Conservation (phyloP, 1,284 basidiomycete species). For the Athelia sp. region DNA sequence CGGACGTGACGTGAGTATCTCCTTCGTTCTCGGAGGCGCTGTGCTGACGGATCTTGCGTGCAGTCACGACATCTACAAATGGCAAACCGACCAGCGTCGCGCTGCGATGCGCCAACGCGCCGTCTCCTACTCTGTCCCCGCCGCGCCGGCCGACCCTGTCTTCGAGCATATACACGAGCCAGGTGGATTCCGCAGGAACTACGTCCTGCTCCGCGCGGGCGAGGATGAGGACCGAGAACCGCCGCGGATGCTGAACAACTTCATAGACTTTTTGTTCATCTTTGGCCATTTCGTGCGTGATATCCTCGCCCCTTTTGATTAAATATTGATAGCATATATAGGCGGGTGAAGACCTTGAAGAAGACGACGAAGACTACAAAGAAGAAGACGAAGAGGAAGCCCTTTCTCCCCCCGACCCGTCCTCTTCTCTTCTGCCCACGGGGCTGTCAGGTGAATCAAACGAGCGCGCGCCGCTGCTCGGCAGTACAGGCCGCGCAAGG, state of each 20-base stretch:
- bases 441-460: slow-evolving; percentile 22
- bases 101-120: slow-evolving; percentile 56
- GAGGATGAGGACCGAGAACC: slow-evolving; percentile 56
- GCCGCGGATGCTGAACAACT: slow-evolving; percentile 72
- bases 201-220: slow-evolving; percentile 66
- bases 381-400: slow-evolving; percentile 40
- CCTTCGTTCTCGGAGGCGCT: slow-evolving; percentile 8
- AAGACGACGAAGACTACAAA: slow-evolving; percentile 62
- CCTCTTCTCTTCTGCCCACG: slow-evolving; percentile 9
- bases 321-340: no score
- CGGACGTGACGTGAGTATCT: slow-evolving; percentile 81
- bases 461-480: slow-evolving; percentile 44
- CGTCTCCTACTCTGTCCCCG: slow-evolving; percentile 67
- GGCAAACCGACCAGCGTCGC: slow-evolving; percentile 74
- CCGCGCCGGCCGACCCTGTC: slow-evolving; percentile 55
- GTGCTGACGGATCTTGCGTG: slow-evolving; percentile 10
- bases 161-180: slow-evolving; percentile 91
- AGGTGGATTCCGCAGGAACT: slow-evolving; percentile 89
- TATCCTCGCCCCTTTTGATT: no score
- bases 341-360: slow-evolving; percentile 94
- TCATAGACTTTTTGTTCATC: slow-evolving; percentile 89
- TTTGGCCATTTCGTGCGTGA: slow-evolving; percentile 83
- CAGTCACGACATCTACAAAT: slow-evolving; percentile 90
- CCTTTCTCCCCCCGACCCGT: slow-evolving; percentile 21
- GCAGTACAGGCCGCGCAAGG: slow-evolving; percentile 17